A percentile compares a stretch with the other conserved stretches of the same genome.
These are phyloP conservation scores for Graphium sp. DNA, from an alignment of 2,329 filamentous ascomycete genomes.

Conservation along the genomic window DNA sequence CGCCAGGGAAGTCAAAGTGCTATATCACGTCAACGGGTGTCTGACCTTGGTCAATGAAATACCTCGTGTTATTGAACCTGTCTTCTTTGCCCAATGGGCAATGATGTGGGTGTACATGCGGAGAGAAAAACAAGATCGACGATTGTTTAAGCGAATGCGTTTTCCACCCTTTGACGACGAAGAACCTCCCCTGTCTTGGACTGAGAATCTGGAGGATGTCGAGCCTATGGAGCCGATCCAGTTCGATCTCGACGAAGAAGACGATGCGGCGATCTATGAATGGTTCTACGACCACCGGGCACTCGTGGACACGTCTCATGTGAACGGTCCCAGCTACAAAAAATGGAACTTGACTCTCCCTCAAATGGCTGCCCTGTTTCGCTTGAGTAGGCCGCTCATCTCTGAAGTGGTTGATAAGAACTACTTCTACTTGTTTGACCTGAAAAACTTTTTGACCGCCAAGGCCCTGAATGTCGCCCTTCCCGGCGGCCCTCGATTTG, in stretches of 20 bases:
- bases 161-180: slow-evolving; percentile 98
- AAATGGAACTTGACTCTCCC: slow-evolving; percentile 82
- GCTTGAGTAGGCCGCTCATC: slow-evolving; percentile 75
- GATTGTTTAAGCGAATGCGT: slow-evolving; percentile 96
- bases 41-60: slow-evolving; percentile 93
- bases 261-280: slow-evolving; percentile 80
- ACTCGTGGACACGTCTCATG: slow-evolving; percentile 76
- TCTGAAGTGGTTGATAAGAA: slow-evolving; percentile 92
- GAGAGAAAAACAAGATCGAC: slow-evolving; percentile 87
- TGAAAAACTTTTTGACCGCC: slow-evolving; percentile 86
- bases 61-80: slow-evolving; percentile 89
- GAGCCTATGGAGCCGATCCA: slow-evolving; percentile 95
- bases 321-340: slow-evolving; percentile 95
- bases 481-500: slow-evolving; percentile 91
- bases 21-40: slow-evolving; percentile 97
- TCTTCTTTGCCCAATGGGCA: slow-evolving; percentile 97
- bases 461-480: slow-evolving; percentile 96
- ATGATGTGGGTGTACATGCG: slow-evolving; percentile 99
- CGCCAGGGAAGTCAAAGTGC: slow-evolving; percentile 85
- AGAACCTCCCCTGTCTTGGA: slow-evolving; percentile 93
- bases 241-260: slow-evolving; percentile 90
- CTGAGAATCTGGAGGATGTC: slow-evolving; percentile 96
- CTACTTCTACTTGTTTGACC: slow-evolving; percentile 94
- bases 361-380: slow-evolving; percentile 92
- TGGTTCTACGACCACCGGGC: slow-evolving; percentile 97